These are phyloP conservation scores for Aspergillus uvarum DNA, from an alignment of 2,329 filamentous ascomycete genomes.

Conservation along the genomic window DNA sequence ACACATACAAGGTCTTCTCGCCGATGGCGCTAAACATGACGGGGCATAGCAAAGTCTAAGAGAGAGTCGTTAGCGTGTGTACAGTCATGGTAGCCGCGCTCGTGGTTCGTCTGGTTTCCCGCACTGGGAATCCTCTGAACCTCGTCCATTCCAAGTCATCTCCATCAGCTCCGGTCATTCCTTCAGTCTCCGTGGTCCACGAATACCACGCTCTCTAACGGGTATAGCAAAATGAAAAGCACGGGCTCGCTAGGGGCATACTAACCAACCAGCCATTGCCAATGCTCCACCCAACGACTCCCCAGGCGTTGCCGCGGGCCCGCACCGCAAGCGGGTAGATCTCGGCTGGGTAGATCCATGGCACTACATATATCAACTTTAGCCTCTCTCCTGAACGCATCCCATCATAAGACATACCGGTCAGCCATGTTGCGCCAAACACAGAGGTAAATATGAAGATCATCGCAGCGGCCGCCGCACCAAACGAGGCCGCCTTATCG, in stretches of 20 bases:
- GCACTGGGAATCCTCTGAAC: too few species aligned
- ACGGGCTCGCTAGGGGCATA: slow-evolving; percentile 17
- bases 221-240: neutral
- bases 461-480: slow-evolving; percentile 66
- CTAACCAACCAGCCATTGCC: slow-evolving; percentile 66
- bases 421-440: slow-evolving; percentile 65
- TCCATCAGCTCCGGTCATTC: too few species aligned
- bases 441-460: slow-evolving; percentile 68
- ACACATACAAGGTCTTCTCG: slow-evolving; percentile 73
- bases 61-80: slow-evolving; percentile 14
- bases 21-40: slow-evolving; percentile 64
- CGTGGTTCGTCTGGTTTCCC: too few species aligned
- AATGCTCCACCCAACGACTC: slow-evolving; percentile 73
- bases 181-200: too few species aligned
- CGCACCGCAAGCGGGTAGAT: slow-evolving; percentile 71
- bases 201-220: too few species aligned
- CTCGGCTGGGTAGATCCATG: slow-evolving; percentile 68
- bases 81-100: slow-evolving; percentile 4
- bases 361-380: slow-evolving; percentile 42
- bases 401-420: slow-evolving; percentile 50
- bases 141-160: too few species aligned
- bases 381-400: slow-evolving; percentile 44
- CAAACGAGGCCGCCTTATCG: slow-evolving; percentile 52
- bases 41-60: slow-evolving; percentile 52
- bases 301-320: slow-evolving; percentile 73